Conservation (phyloP, 495 filamentous ascomycete genomes). For the Lepidopterella palustris region DNA sequence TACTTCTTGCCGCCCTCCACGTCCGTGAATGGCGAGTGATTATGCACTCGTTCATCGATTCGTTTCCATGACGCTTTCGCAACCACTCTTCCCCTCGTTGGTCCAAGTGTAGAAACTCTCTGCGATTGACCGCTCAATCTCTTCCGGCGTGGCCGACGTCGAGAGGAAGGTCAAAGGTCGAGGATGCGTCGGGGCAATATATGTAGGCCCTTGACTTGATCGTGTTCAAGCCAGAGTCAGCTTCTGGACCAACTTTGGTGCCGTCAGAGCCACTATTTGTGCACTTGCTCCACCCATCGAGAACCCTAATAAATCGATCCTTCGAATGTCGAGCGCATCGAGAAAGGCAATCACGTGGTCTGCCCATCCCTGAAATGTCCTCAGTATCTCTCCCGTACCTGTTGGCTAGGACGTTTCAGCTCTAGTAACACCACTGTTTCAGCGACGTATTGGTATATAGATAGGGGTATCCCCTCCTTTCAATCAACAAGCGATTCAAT, state of each 20-base stretch:
- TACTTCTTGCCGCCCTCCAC: conserved; percentile 27
- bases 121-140: conserved; percentile 17
- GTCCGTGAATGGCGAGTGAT: conserved; percentile 17
- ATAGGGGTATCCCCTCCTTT: too few relatives aligned
- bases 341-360: conserved; percentile 33
- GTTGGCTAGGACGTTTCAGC: too few relatives aligned
- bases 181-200: not conserved
- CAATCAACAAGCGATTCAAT: too few relatives aligned
- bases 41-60: not conserved
- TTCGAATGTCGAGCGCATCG: conserved; percentile 24
- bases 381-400: conserved; percentile 15
- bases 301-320: conserved; percentile 31
- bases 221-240: conserved; percentile 12
- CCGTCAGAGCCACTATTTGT: conserved; percentile 27
- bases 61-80: conserved; percentile 22
- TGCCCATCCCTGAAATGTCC: conserved; percentile 26
- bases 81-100: conserved; percentile 18
- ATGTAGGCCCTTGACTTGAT: not conserved
- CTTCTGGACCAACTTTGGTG: conserved; percentile 16
- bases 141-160: conserved; percentile 5
- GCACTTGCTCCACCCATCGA: conserved; percentile 27
- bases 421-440: too few relatives aligned
- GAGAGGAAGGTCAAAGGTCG: not conserved
- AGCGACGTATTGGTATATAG: too few relatives aligned
- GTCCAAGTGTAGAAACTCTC: conserved; percentile 21